A percentile compares a stretch with the other conserved stretches of the same genome.
Evolutionary conservation across 1,284 basidiomycete species (phyloP).

Genomic region (Leccinum holopus): DNA sequence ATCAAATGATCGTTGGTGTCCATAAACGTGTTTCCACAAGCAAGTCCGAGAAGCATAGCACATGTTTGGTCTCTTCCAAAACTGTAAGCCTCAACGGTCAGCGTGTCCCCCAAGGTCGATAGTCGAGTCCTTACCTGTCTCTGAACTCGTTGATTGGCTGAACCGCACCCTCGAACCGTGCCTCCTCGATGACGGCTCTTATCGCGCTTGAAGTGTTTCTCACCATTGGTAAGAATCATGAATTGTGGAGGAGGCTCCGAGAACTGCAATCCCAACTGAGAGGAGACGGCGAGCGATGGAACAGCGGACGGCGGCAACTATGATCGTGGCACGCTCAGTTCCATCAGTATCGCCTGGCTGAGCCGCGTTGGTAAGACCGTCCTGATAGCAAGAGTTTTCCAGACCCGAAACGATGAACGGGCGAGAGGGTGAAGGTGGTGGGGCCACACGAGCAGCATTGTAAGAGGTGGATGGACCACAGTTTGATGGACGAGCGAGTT

Average conservation of each 20-base stretch:
- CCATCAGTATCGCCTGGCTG: slow-evolving; percentile 73
- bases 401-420: slow-evolving; percentile 55
- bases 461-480: too few relatives aligned
- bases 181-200: slow-evolving; percentile 69
- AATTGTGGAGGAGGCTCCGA: slow-evolving; percentile 74
- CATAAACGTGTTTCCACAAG: slow-evolving; percentile 74
- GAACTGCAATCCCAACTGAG: slow-evolving; percentile 82
- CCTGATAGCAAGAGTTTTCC: slow-evolving; percentile 59
- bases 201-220: slow-evolving; percentile 76
- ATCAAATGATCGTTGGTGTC: slow-evolving; percentile 49
- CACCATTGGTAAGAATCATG: slow-evolving; percentile 84
- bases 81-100: slow-evolving; percentile 39
- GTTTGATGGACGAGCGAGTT: too few relatives aligned
- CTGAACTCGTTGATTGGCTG: slow-evolving; percentile 73
- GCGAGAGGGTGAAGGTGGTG: slow-evolving; percentile 35
- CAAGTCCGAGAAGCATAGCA: slow-evolving; percentile 82
- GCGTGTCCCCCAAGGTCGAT: slow-evolving; percentile 4
- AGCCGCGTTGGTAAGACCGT: slow-evolving; percentile 64
- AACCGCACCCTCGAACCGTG: slow-evolving; percentile 62
- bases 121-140: slow-evolving; percentile 51
- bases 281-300: slow-evolving; percentile 55
- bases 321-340: slow-evolving; percentile 52
- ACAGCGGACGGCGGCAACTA: slow-evolving; percentile 36
- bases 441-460: too few relatives aligned
- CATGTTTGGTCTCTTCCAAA: slow-evolving; percentile 89